Percentiles rank a stretch among this genome's conserved stretches.
Evolutionary conservation across 805 yeast genomes (phyloP).

Genomic region (Zygotorulaspora sp.): DNA sequence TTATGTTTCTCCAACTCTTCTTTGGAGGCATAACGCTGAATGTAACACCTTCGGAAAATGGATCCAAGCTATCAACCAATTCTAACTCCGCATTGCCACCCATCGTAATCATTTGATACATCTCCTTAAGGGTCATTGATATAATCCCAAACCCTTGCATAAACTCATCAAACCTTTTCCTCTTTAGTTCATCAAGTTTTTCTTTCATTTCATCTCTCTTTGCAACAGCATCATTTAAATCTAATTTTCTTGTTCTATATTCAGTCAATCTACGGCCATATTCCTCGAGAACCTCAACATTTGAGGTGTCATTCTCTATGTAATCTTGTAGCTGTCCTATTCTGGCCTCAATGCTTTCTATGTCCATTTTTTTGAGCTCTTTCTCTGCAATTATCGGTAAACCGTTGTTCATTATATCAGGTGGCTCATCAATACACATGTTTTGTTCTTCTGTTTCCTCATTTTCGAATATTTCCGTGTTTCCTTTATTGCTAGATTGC

Average conservation of each 20-base stretch:
- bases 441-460: constrained; percentile 18
- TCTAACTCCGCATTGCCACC: constrained; percentile 99
- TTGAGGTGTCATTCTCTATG: constrained; percentile 55
- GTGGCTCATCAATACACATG: constrained; percentile 33
- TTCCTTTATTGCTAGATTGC: not conserved
- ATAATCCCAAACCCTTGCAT: constrained; percentile 89
- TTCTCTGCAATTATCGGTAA: constrained; percentile 46
- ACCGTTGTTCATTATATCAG: constrained; percentile 22
- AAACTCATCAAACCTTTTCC: constrained; percentile 77
- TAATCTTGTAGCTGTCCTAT: constrained; percentile 52
- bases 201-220: constrained; percentile 60
- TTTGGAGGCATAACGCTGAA: constrained; percentile 99
- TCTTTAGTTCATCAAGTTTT: constrained; percentile 62
- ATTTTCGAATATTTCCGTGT: too few species aligned
- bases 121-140: constrained; percentile 83
- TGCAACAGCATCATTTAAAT: constrained; percentile 62
- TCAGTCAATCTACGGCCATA: constrained; percentile 66
- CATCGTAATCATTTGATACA: constrained; percentile 98
- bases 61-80: constrained; percentile 90
- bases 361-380: constrained; percentile 47
- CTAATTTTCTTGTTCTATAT: constrained; percentile 56
- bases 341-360: constrained; percentile 46
- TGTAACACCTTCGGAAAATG: constrained; percentile 94
- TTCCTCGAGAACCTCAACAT: constrained; percentile 70
- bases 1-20: constrained; percentile 93